phyloP scores from a whole-genome alignment of 2,329 filamentous ascomycete genomes.

The Talaromyces funiculosus region DNA sequence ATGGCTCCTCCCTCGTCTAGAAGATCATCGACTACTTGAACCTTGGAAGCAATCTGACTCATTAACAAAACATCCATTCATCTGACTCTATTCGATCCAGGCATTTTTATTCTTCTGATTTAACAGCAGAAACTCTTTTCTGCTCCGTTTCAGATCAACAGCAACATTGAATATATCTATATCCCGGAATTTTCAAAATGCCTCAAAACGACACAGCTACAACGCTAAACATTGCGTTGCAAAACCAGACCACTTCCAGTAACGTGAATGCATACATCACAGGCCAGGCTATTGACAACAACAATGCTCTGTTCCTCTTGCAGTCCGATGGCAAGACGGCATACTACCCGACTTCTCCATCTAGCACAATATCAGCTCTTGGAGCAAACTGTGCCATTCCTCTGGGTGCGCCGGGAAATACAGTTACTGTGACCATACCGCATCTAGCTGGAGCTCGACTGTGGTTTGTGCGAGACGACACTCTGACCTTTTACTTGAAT shows the following conservation, averaged over 20 bases:
- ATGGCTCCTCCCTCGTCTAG: not conserved
- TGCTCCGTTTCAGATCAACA: not conserved
- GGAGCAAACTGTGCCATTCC: conserved; percentile 57
- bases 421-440: conserved; percentile 59
- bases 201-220: conserved; percentile 7
- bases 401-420: conserved; percentile 57
- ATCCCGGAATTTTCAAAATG: not conserved
- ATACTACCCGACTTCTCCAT: conserved; percentile 60
- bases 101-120: not conserved
- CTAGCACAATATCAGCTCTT: conserved; percentile 46
- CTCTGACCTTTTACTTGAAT: conserved; percentile 65
- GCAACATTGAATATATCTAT: not conserved
- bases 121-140: not conserved
- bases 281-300: conserved; percentile 56
- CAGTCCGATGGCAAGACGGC: conserved; percentile 60
- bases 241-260: conserved; percentile 59
- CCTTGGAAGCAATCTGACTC: conserved; percentile 1
- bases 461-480: conserved; percentile 60
- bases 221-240: conserved; percentile 55
- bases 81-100: not conserved
- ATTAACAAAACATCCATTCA: not conserved
- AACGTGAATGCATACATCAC: conserved; percentile 66
- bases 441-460: conserved; percentile 65
- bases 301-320: conserved; percentile 57
- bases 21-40: not conserved